phyloP scores from a whole-genome alignment of 2,329 filamentous ascomycete genomes.

The Xylaria sp. region DNA sequence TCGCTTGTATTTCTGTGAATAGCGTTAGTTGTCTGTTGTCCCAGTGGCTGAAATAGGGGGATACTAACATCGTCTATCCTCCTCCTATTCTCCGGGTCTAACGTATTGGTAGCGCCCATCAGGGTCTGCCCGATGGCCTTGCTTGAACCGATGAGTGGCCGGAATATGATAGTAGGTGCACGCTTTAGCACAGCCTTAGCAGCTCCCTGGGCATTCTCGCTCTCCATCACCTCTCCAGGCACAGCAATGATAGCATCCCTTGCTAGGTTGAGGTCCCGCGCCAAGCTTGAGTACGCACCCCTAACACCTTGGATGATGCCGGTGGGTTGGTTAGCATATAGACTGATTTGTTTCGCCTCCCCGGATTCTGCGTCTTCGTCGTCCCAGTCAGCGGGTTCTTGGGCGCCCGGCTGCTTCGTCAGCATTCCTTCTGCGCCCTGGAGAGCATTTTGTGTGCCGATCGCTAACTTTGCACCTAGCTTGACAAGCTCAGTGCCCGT shows the following conservation, averaged over 20 bases:
- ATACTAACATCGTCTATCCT: conserved; percentile 87
- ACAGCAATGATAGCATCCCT: conserved; percentile 94
- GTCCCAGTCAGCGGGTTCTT: conserved; percentile 53
- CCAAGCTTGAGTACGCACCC: conserved; percentile 80
- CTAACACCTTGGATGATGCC: conserved; percentile 85
- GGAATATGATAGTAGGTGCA: conserved; percentile 90
- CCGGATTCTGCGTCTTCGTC: conserved; percentile 69
- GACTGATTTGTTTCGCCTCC: conserved; percentile 78
- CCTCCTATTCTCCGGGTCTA: conserved; percentile 82
- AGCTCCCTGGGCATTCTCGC: conserved; percentile 78
- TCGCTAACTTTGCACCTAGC: conserved; percentile 89
- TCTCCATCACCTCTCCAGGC: conserved; percentile 88
- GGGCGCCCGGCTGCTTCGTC: conserved; percentile 48
- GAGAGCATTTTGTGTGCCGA: conserved; percentile 92
- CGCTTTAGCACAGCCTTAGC: conserved; percentile 78
- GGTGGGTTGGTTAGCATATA: conserved; percentile 93
- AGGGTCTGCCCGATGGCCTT: conserved; percentile 89
- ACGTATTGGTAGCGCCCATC: conserved; percentile 87
- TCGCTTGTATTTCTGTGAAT: conserved; percentile 34
- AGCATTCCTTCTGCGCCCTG: conserved; percentile 87
- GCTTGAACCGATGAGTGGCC: conserved; percentile 87
- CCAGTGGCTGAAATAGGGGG: neutral
- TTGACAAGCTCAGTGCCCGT: conserved; percentile 95
- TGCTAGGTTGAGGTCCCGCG: conserved; percentile 85
- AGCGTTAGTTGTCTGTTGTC: neutral